Percentiles rank a stretch among this genome's conserved stretches.
phyloP scores from a whole-genome alignment of 2,329 filamentous ascomycete genomes.

The Penicillium sp. region DNA sequence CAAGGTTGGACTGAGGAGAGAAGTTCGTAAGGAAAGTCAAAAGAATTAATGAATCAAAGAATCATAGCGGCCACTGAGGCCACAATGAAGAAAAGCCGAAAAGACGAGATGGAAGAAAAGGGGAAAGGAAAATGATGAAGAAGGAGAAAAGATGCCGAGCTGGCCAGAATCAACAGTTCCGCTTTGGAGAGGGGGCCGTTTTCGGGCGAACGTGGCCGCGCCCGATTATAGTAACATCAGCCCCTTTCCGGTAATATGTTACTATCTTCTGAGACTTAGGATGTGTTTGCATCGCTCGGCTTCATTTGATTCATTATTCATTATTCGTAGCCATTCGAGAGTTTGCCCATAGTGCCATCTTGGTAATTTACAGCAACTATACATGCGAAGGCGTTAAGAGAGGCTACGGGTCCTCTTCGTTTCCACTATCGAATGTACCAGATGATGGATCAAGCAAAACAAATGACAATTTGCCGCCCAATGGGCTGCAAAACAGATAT shows the following conservation, averaged over 20 bases:
- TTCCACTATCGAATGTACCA: not conserved
- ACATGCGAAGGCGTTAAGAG: not conserved
- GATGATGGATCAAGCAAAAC: constrained; percentile 1
- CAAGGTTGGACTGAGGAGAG: not conserved
- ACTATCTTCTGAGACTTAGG: not conserved
- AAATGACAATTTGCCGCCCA: not conserved
- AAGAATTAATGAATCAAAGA: constrained; percentile 15
- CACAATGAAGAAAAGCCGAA: constrained; percentile 10
- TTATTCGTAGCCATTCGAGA: not conserved
- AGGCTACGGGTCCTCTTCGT: not conserved
- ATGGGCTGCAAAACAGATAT: not conserved
- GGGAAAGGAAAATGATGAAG: constrained; percentile 10
- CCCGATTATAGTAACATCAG: not conserved
- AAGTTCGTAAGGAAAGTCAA: constrained; percentile 7
- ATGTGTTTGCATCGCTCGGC: no score
- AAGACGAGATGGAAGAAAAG: constrained; percentile 8
- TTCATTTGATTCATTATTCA: no score
- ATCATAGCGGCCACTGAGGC: constrained; percentile 19
- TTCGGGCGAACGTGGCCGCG: constrained; percentile 15
- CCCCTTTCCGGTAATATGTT: not conserved
- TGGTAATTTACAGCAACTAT: not conserved
- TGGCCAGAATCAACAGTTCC: constrained; percentile 24
- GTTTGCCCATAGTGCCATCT: not conserved
- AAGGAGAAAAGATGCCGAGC: constrained; percentile 17
- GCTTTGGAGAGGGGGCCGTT: constrained; percentile 18